Evolutionary conservation across 139 green algal species (phyloP).

Genomic region (Chloropicon primus): DNA sequence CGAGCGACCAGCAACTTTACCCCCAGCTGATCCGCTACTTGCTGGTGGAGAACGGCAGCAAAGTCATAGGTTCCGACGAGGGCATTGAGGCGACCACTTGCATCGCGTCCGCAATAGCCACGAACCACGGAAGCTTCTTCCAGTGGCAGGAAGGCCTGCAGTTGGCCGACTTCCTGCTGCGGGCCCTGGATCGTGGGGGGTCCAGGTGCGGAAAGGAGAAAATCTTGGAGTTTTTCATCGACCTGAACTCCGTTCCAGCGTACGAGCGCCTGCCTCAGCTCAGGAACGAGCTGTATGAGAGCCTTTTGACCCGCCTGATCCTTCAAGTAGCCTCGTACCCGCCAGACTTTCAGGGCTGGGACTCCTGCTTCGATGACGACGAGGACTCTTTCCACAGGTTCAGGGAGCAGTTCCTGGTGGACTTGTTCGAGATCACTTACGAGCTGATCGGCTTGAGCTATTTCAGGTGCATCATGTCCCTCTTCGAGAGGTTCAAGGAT

Average conservation of each 20-base stretch:
- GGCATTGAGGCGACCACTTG: background rate
- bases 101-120: background rate
- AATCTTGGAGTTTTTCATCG: constrained; percentile 40
- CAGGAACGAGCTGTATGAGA: constrained; percentile 20
- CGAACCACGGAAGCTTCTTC: background rate
- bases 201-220: constrained; percentile 16
- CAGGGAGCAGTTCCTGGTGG: constrained; percentile 25
- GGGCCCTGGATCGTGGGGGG: constrained; percentile 8
- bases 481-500: background rate
- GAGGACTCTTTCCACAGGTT: constrained; percentile 37
- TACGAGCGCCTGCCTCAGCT: constrained; percentile 24
- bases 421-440: constrained; percentile 15
- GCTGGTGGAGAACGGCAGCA: background rate
- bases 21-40: background rate
- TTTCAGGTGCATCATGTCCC: background rate
- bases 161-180: constrained; percentile 35
- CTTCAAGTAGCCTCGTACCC: constrained; percentile 23
- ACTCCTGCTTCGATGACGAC: constrained; percentile 33
- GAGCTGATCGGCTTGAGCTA: constrained; percentile 9
- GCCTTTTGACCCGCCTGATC: constrained; percentile 10
- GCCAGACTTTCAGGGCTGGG: constrained; percentile 25
- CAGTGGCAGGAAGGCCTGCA: constrained; percentile 18
- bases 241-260: constrained; percentile 38
- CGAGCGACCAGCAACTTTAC: background rate
- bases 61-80: background rate